Evolutionary conservation across 345 rosid genomes (phyloP).

Genomic region (Reutealis trisperma): DNA sequence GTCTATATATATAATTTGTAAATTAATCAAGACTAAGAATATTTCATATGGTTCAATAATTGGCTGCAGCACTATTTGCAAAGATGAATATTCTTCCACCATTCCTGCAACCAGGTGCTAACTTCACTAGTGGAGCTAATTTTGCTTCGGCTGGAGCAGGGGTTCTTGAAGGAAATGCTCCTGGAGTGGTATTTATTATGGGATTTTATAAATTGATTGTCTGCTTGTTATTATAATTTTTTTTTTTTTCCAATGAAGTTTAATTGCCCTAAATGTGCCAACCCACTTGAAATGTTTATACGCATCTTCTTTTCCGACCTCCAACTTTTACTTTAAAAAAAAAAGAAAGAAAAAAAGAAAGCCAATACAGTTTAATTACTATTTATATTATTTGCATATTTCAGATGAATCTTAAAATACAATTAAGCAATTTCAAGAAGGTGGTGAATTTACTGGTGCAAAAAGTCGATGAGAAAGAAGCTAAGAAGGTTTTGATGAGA

Average conservation of each 20-base stretch:
- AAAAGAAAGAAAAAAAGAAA: too few species aligned
- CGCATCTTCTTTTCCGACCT: too few species aligned
- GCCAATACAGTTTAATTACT: too few species aligned
- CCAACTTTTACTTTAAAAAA: too few species aligned
- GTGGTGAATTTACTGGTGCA: conserved; percentile 16
- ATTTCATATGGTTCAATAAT: too few species aligned
- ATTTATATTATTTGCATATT: not conserved
- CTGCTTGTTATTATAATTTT: too few species aligned
- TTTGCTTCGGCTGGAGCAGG: conserved; percentile 29
- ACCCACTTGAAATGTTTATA: too few species aligned
- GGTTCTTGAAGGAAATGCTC: not conserved
- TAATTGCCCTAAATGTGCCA: too few species aligned
- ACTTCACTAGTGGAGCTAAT: conserved; percentile 20
- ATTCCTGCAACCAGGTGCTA: conserved; percentile 19
- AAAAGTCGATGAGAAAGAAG: conserved; percentile 19
- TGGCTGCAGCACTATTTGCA: conserved; percentile 15
- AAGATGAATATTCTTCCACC: conserved; percentile 11
- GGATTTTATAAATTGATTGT: too few species aligned
- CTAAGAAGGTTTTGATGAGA: conserved; percentile 20
- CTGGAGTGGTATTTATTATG: not conserved
- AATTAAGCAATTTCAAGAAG: conserved; percentile 24
- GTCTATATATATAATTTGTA: too few species aligned
- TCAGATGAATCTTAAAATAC: conserved; percentile 3
- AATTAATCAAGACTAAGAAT: too few species aligned
- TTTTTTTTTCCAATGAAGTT: too few species aligned